Conservation (phyloP, 345 rosid species). For the Camelina hispida region DNA sequence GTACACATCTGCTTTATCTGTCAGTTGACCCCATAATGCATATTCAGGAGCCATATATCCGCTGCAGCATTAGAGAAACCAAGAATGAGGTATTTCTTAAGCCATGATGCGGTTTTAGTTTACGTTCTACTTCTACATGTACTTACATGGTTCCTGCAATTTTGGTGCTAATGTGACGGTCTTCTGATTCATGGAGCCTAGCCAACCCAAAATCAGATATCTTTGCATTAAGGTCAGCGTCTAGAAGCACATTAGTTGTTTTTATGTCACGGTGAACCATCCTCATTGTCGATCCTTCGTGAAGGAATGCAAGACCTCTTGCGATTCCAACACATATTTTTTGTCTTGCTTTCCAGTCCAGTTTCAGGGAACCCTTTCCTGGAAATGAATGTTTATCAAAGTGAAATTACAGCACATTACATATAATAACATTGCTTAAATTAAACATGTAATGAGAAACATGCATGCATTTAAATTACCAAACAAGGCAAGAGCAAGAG, state of each 20-base stretch:
- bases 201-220: conserved; percentile 78
- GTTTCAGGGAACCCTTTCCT: conserved; percentile 27
- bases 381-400: neutral
- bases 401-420: neutral
- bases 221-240: conserved; percentile 56
- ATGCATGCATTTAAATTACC: conserved; percentile 28
- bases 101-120: neutral
- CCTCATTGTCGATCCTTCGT: conserved; percentile 58
- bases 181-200: conserved; percentile 56
- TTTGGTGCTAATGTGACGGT: conserved; percentile 61
- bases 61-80: conserved; percentile 19
- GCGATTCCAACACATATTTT: conserved; percentile 65
- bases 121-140: neutral
- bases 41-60: conserved; percentile 54
- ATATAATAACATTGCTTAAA: too few species aligned
- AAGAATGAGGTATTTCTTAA: neutral
- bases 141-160: conserved; percentile 70
- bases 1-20: conserved; percentile 55
- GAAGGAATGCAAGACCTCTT: conserved; percentile 64
- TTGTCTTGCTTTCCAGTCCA: conserved; percentile 58
- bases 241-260: conserved; percentile 61
- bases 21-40: conserved; percentile 52
- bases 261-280: conserved; percentile 74
- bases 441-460: too few species aligned
- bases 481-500: conserved; percentile 41